phyloP scores from a whole-genome alignment of 495 filamentous ascomycete genomes.

The Hapsidospora chrysogenum region DNA sequence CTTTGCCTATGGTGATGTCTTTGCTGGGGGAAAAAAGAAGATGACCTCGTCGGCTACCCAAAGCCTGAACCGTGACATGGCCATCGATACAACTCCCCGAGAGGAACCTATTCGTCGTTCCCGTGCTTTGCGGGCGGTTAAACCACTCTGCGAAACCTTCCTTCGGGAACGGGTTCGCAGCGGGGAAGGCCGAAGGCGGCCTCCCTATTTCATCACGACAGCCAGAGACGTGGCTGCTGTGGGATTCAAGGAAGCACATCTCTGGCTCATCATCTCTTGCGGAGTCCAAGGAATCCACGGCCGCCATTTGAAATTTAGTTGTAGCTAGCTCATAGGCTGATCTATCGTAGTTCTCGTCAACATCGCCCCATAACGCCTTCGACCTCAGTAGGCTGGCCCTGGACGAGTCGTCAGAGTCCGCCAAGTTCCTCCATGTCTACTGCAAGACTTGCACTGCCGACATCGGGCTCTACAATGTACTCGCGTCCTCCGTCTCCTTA shows the following conservation, averaged over 20 bases:
- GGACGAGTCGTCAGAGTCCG: not conserved
- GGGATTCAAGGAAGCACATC: conserved; percentile 48
- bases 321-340: not conserved
- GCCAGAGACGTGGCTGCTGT: conserved; percentile 29
- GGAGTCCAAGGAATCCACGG: too few relatives aligned
- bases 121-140: conserved; percentile 3
- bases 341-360: conserved; percentile 3
- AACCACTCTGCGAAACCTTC: conserved; percentile 6
- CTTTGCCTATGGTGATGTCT: conserved; percentile 7
- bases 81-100: conserved; percentile 91
- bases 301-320: too few relatives aligned
- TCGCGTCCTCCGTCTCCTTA: conserved; percentile 15
- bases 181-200: conserved; percentile 12
- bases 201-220: conserved; percentile 33
- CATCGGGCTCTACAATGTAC: conserved; percentile 37
- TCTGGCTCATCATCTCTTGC: too few relatives aligned
- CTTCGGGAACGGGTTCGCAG: conserved; percentile 15
- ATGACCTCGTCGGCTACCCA: conserved; percentile 44
- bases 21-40: conserved; percentile 91
- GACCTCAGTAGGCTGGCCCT: conserved; percentile 4
- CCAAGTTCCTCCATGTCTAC: conserved; percentile 22
- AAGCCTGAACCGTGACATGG: conserved; percentile 30
- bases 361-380: conserved; percentile 6
- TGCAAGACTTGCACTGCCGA: conserved; percentile 21
- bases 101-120: conserved; percentile 27